Evolutionary conservation across 345 rosid genomes (phyloP), one percentile per base, ranked within the genome.

Genomic region (Trapa bicornis): DNA sequence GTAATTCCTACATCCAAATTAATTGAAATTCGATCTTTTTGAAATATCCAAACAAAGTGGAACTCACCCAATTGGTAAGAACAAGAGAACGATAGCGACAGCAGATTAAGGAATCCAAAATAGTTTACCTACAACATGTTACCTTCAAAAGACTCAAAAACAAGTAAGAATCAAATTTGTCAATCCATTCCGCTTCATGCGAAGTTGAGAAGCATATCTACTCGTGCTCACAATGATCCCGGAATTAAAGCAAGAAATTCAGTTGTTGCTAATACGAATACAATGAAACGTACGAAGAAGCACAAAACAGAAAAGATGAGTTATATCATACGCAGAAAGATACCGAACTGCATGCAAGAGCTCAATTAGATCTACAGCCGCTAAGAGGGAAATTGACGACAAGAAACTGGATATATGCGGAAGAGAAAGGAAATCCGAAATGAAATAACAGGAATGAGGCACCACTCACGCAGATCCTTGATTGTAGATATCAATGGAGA

Each of bases 401-500:
- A 37, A 1, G 37, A 33, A 57, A 3, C 61, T 16, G 11, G 48
- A 45, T 45, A 45, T 58, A 12, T 8, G 32, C 10, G 17, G 8
- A 3, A 22, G 0, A 3, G 12, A 45, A 43, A n/a, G 7, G 15
- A 17, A 64, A 16, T 64, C 48, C 16, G 37, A 11, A 65, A 39
- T 33, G 3, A 1, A 32, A n/a, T 6, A 43, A 32, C 5, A 47
- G 67, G 52, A 17, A 8, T 4, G 1, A n/a, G 43, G 67, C 17
- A 41, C 29, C 33, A 79, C 88, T 79, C 35, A 91, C 99, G 92
- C 81, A 48, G 89, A 83, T 79, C 99, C 98, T 72, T 89, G 96
- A 45, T 95, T 95, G 80, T 91, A 89, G 83, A 95, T 82, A 67
- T 95, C 96, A 65, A 84, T 71, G 42, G 96, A 82, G 72, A 95